phyloP scores from a whole-genome alignment of 1,139 yeast species.

The Blastobotrys persicus region DNA sequence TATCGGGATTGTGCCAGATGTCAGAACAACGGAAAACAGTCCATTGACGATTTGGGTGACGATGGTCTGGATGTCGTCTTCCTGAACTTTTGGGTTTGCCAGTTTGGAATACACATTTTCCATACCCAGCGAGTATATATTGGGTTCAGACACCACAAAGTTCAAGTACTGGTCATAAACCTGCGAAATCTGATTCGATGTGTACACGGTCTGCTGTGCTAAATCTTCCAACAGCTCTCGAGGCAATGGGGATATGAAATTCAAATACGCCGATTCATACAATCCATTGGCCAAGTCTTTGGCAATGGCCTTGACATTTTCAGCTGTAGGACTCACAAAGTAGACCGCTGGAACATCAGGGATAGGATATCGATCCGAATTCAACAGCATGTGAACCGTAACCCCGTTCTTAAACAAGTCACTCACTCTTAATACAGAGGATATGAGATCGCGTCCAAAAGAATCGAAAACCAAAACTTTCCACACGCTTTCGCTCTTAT shows the following conservation, averaged over 20 bases:
- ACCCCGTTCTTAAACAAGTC: constrained; percentile 86
- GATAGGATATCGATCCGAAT: constrained; percentile 67
- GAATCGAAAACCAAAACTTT: constrained; percentile 85
- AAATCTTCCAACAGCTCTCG: constrained; percentile 82
- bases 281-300: constrained; percentile 70
- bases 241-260: constrained; percentile 76
- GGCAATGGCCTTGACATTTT: constrained; percentile 65
- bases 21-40: constrained; percentile 71
- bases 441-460: constrained; percentile 77
- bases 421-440: constrained; percentile 86
- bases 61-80: constrained; percentile 64
- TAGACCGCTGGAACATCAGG: constrained; percentile 95
- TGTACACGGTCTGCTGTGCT: constrained; percentile 74
- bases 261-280: constrained; percentile 77
- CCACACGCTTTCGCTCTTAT: constrained; percentile 51
- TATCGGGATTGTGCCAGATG: constrained; percentile 78
- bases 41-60: constrained; percentile 78
- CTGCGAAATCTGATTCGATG: constrained; percentile 70
- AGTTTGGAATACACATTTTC: constrained; percentile 63
- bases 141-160: constrained; percentile 89
- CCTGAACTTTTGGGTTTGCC: constrained; percentile 68
- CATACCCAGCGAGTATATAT: constrained; percentile 76
- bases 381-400: constrained; percentile 78
- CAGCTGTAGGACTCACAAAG: constrained; percentile 82
- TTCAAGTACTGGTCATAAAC: constrained; percentile 92